Base-by-base conservation (phyloP, 2,329 filamentous ascomycete species). In the Aspergillus pseudonomiae region DNA sequence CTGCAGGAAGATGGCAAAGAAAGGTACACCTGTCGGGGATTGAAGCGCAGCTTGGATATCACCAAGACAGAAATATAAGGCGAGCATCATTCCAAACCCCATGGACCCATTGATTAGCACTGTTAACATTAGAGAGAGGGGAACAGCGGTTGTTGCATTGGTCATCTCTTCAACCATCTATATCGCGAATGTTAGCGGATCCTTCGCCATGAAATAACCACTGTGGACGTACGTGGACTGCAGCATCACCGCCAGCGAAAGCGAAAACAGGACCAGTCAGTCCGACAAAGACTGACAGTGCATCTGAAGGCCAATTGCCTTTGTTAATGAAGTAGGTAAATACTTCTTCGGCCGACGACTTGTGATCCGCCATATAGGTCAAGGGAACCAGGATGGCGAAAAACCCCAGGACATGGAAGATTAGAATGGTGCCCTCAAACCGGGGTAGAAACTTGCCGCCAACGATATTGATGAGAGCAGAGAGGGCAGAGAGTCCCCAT, bases 351-450 rank as follows among this genome's bases (percentile, higher is more conserved):
- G 80, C 74, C 19, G 78, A 75, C n/a, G 78, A 75, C 45, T 78
- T 77, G 7, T 75, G 74, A 1, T 80, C 77, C 0, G 80, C 78
- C 59, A 82, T 73, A 1, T 79, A 75, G 63, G 79, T 75, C 5
- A 85, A 70, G 0, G 81, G 77, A 26, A 85, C 80, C 12, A 86
- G 71, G 60, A 85, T 81, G 0, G 79, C 83, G 61, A 86, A 83
- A 70, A 85, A 83, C 4, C 84, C 84, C 14, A 82, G 68, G 19
- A 85, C 73, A 61, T 86, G 84, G 4, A 86, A 68, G 26, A 84
- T 77, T 11, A 85, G 71, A 32, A 84, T 76, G 14, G 82, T 66
- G 1, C 81, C 80, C 70, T 87, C 85, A 50, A 85, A 74, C 11
- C 78, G 73, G 1, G 83, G 82, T 1, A 86, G 72, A 1, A 79